A percentile compares a stretch with the other conserved stretches of the same genome.
phyloP scores from a whole-genome alignment of 1,139 yeast species.

The Insectozyma bohioensis region DNA sequence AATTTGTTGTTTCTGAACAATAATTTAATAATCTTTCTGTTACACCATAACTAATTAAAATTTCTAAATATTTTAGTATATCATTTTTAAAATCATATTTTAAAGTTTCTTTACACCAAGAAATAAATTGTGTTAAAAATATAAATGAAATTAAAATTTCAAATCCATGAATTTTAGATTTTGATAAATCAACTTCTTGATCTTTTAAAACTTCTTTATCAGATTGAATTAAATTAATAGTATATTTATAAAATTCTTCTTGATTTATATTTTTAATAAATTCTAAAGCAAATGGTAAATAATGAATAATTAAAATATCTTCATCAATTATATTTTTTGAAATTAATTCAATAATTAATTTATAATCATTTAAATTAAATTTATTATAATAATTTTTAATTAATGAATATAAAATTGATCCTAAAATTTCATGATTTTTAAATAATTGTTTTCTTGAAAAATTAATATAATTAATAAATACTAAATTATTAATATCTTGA shows the following conservation, averaged over 20 bases:
- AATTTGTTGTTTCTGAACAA: slow-evolving; percentile 62
- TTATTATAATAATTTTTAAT: slow-evolving; percentile 35
- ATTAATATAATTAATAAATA: slow-evolving; percentile 53
- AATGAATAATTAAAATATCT: slow-evolving; percentile 63
- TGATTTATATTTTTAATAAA: slow-evolving; percentile 1
- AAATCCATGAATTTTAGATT: slow-evolving; percentile 56
- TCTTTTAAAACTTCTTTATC: slow-evolving; percentile 15
- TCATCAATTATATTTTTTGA: slow-evolving; percentile 48
- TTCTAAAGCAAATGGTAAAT: slow-evolving; percentile 59
- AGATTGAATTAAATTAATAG: background rate
- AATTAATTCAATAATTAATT: slow-evolving; percentile 30
- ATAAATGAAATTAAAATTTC: slow-evolving; percentile 48
- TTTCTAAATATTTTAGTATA: slow-evolving; percentile 38
- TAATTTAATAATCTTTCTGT: slow-evolving; percentile 73
- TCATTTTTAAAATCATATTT: slow-evolving; percentile 50
- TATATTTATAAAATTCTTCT: slow-evolving; percentile 21
- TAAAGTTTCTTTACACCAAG: slow-evolving; percentile 70
- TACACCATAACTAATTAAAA: slow-evolving; percentile 59
- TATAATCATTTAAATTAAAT: slow-evolving; percentile 32
- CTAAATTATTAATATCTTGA: slow-evolving; percentile 38
- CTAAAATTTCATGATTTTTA: slow-evolving; percentile 68
- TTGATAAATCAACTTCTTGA: slow-evolving; percentile 41
- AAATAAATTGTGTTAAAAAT: slow-evolving; percentile 63
- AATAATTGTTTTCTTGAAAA: slow-evolving; percentile 63
- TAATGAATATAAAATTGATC: slow-evolving; percentile 60